These are phyloP conservation scores for Tremella yokohamensis DNA, from an alignment of 768 basidiomycete genomes.

Conservation along the genomic window DNA sequence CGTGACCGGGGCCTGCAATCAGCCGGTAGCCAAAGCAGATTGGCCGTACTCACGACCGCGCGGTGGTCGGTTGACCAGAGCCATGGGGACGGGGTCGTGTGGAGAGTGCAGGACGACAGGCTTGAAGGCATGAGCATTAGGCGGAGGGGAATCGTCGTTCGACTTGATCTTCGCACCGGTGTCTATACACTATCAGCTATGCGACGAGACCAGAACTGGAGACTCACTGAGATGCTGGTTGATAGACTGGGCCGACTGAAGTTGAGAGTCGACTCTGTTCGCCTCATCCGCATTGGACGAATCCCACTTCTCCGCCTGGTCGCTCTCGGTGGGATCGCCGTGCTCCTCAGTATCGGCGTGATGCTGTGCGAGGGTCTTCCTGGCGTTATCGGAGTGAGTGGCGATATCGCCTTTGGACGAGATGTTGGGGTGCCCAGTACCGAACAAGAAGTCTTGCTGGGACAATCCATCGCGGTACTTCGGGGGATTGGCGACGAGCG, in stretches of 20 bases:
- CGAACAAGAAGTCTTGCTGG: slow-evolving; percentile 15
- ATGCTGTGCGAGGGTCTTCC: slow-evolving; percentile 26
- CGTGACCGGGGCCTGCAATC: slow-evolving; percentile 51
- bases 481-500: slow-evolving; percentile 18
- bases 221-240: slow-evolving; percentile 29
- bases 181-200: too few relatives aligned
- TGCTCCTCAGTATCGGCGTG: slow-evolving; percentile 18
- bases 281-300: slow-evolving; percentile 19
- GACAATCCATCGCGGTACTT: slow-evolving; percentile 7
- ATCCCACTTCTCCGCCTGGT: slow-evolving; percentile 22
- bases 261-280: slow-evolving; percentile 47
- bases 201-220: too few relatives aligned
- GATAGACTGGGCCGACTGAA: slow-evolving; percentile 40
- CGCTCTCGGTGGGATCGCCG: slow-evolving; percentile 6
- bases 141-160: slow-evolving; percentile 24
- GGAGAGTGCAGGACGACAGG: slow-evolving; percentile 32
- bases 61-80: slow-evolving; percentile 61
- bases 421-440: slow-evolving; percentile 21
- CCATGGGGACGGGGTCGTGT: slow-evolving; percentile 61
- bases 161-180: slow-evolving; percentile 24
- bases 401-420: slow-evolving; percentile 23
- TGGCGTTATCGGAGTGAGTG: slow-evolving; percentile 6
- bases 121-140: slow-evolving; percentile 25
- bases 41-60: slow-evolving; percentile 54
- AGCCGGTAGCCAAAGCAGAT: neutral